phyloP scores from a whole-genome alignment of 2,329 filamentous ascomycete genomes.

The Colletotrichum phormii region DNA sequence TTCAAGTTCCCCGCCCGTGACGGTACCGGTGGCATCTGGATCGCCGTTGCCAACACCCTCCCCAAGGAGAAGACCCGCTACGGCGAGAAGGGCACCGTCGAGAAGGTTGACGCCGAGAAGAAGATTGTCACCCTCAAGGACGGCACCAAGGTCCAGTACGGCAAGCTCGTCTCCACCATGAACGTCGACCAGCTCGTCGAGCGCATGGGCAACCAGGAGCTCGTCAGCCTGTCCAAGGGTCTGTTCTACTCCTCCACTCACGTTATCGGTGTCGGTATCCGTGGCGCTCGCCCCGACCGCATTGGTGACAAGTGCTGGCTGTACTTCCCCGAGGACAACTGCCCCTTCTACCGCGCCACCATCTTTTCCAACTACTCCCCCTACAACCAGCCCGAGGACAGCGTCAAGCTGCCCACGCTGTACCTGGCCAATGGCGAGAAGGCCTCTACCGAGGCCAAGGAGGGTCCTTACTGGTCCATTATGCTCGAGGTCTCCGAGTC shows the following conservation, averaged over 20 bases:
- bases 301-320: constrained; percentile 99
- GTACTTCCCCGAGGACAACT: constrained; percentile 99
- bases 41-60: constrained; percentile 91
- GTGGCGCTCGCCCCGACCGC: constrained; percentile 89
- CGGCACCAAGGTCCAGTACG: constrained; percentile 89
- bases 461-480: constrained; percentile 99
- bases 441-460: constrained; percentile 79
- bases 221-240: constrained; percentile 85
- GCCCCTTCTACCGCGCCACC: constrained; percentile 98
- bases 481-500: constrained; percentile 99
- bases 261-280: constrained; percentile 95
- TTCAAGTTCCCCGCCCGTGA: constrained; percentile 98
- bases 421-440: constrained; percentile 89
- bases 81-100: constrained; percentile 85
- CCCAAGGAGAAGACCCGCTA: constrained; percentile 93
- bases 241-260: constrained; percentile 98
- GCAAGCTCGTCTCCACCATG: constrained; percentile 97
- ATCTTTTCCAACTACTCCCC: constrained; percentile 99
- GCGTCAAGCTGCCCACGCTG: constrained; percentile 86
- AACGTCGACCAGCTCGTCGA: constrained; percentile 89
- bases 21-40: constrained; percentile 99
- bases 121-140: constrained; percentile 87
- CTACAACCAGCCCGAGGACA: constrained; percentile 90
- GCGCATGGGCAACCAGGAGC: constrained; percentile 87
- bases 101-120: constrained; percentile 86